Evolutionary conservation across 139 green algal genomes (phyloP).

Genomic region (Chlorella sp.): DNA sequence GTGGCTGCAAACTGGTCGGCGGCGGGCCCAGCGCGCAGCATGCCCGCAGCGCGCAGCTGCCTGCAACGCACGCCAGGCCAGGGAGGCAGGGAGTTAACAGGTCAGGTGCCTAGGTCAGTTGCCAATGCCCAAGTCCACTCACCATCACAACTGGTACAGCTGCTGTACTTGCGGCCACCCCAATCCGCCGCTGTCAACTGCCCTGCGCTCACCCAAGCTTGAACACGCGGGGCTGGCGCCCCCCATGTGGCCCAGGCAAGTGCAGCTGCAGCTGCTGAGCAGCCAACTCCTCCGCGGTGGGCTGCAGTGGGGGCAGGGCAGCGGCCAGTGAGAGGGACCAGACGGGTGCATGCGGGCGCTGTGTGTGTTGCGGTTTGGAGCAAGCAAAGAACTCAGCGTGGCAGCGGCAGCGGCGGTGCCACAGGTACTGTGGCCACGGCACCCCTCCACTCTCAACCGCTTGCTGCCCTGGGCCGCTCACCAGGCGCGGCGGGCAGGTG

Average conservation of each 20-base stretch:
- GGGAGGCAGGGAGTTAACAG: background rate
- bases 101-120: background rate
- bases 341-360: too few species aligned
- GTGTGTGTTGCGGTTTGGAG: too few species aligned
- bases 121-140: too few species aligned
- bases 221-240: background rate
- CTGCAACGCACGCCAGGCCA: background rate
- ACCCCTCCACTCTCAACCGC: too few species aligned
- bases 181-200: too few species aligned
- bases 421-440: too few species aligned
- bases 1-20: background rate
- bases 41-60: constrained; percentile 6
- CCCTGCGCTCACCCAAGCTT: background rate
- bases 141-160: too few species aligned
- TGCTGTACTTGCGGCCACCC: background rate
- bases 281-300: background rate
- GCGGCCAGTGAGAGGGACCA: too few species aligned
- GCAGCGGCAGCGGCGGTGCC: background rate
- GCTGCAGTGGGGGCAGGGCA: background rate
- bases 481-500: background rate
- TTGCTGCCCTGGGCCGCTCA: background rate
- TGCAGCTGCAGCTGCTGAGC: background rate
- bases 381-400: background rate
- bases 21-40: background rate
- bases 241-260: background rate